Percentiles rank a stretch among this genome's conserved stretches.
Evolutionary conservation across 208 protist genomes (phyloP).

Genomic region (Porcisia hertigi): DNA sequence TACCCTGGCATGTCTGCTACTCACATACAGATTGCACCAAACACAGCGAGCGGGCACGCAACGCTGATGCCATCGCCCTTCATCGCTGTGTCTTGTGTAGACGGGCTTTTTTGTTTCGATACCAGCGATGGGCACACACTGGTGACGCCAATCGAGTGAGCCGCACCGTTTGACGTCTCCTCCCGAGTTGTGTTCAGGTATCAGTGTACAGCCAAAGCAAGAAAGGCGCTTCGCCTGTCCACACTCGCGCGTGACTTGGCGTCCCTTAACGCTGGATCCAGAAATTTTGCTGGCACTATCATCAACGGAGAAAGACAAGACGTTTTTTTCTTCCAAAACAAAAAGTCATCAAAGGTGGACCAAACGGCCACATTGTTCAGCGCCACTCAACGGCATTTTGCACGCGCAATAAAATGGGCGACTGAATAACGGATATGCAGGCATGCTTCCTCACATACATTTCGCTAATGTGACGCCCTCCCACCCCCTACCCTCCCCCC

Average conservation of each 20-base stretch:
- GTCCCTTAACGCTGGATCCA: background rate
- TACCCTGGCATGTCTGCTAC: background rate
- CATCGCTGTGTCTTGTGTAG: slow-evolving; percentile 26
- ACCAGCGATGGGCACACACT: slow-evolving; percentile 23
- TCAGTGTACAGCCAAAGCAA: background rate
- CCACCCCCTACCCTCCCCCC: background rate
- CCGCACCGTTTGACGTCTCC: background rate
- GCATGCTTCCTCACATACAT: no score
- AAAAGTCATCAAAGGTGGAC: no score
- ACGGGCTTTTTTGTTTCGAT: slow-evolving; percentile 25
- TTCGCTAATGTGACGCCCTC: no score
- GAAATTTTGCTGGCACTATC: background rate
- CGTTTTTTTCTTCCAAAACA: no score
- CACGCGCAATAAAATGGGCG: no score
- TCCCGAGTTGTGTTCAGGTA: background rate
- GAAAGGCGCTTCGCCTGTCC: background rate
- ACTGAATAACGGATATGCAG: no score
- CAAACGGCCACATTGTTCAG: no score
- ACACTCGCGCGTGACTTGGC: background rate
- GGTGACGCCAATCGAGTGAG: background rate
- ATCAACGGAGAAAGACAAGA: background rate
- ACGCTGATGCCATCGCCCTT: slow-evolving; percentile 1
- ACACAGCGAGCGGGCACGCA: background rate
- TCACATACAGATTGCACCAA: background rate
- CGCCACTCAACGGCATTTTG: no score